These are phyloP conservation scores for Vaccinium macrocarpon DNA, from an alignment of 148 eudicot species.

Conservation along the genomic window DNA sequence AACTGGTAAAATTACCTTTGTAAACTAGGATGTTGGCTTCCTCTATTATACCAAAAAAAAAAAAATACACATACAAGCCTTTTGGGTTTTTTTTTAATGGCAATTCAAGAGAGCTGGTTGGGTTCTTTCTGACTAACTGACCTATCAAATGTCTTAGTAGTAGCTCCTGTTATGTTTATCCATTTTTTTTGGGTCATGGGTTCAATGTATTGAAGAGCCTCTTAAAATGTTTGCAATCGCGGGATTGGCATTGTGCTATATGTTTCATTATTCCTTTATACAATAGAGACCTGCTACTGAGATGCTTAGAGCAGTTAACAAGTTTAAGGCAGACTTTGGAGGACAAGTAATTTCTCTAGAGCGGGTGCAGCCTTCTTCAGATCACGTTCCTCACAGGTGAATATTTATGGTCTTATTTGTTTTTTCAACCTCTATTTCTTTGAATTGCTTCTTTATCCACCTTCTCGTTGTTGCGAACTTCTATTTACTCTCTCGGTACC, in stretches of 20 bases:
- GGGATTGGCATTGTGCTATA: neutral
- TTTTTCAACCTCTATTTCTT: too few relatives aligned
- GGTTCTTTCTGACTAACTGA: slow-evolving; percentile 1
- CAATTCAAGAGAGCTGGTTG: slow-evolving; percentile 13
- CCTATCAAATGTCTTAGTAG: neutral
- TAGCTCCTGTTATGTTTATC: slow-evolving; percentile 6
- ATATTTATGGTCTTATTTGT: neutral
- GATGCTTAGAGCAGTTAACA: slow-evolving; percentile 80
- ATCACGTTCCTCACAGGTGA: slow-evolving; percentile 98
- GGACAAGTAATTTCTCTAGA: slow-evolving; percentile 82
- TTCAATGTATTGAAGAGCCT: neutral
- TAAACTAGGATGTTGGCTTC: neutral
- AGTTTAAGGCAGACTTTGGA: slow-evolving; percentile 90
- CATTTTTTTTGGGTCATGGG: neutral
- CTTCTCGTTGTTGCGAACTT: too few relatives aligned
- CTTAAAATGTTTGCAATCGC: neutral
- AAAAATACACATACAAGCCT: neutral
- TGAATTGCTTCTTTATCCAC: too few relatives aligned
- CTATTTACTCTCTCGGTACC: too few relatives aligned
- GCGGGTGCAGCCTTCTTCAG: slow-evolving; percentile 95
- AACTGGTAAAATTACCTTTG: slow-evolving; percentile 2
- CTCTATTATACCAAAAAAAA: neutral
- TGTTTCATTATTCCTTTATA: slow-evolving; percentile 13
- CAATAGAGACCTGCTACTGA: slow-evolving; percentile 80
- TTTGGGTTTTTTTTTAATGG: neutral